A percentile compares a stretch with the other conserved stretches of the same genome.
These are phyloP conservation scores for Aureobasidium sp. DNA, from an alignment of 2,329 filamentous ascomycete genomes.

Conservation along the genomic window DNA sequence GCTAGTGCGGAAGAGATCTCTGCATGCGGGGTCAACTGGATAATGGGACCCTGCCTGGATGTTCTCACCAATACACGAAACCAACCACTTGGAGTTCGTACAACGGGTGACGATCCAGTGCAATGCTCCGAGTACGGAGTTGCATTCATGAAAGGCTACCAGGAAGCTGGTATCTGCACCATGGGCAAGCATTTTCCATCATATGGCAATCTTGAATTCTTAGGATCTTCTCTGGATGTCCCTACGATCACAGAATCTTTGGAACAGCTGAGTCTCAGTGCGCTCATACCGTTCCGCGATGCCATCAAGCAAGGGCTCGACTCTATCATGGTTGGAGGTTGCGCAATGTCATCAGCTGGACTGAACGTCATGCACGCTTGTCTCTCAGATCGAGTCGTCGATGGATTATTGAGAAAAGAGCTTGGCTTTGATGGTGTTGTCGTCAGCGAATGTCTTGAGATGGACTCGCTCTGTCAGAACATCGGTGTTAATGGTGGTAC, in stretches of 20 bases:
- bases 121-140: constrained; percentile 91
- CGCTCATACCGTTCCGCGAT: constrained; percentile 83
- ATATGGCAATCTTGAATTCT: constrained; percentile 89
- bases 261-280: constrained; percentile 85
- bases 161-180: constrained; percentile 78
- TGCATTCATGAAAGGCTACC: constrained; percentile 84
- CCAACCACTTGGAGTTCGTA: constrained; percentile 81
- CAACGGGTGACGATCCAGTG: constrained; percentile 85
- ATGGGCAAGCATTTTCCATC: constrained; percentile 96
- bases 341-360: constrained; percentile 81
- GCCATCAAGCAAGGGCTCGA: constrained; percentile 81
- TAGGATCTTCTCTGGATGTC: constrained; percentile 83
- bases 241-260: constrained; percentile 93
- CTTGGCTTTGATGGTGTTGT: constrained; percentile 86
- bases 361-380: constrained; percentile 96
- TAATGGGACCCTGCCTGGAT: constrained; percentile 87
- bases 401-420: constrained; percentile 79
- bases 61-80: constrained; percentile 89
- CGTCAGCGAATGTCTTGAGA: constrained; percentile 90
- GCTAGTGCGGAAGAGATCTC: constrained; percentile 88
- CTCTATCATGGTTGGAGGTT: constrained; percentile 92
- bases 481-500: constrained; percentile 96
- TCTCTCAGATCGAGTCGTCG: constrained; percentile 84
- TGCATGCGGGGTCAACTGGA: constrained; percentile 91
- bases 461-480: constrained; percentile 91